Evolutionary conservation across 2,329 filamentous ascomycete species (phyloP), one percentile per base, ranked within the genome.

Genomic region (Thielaviopsis musarum): DNA sequence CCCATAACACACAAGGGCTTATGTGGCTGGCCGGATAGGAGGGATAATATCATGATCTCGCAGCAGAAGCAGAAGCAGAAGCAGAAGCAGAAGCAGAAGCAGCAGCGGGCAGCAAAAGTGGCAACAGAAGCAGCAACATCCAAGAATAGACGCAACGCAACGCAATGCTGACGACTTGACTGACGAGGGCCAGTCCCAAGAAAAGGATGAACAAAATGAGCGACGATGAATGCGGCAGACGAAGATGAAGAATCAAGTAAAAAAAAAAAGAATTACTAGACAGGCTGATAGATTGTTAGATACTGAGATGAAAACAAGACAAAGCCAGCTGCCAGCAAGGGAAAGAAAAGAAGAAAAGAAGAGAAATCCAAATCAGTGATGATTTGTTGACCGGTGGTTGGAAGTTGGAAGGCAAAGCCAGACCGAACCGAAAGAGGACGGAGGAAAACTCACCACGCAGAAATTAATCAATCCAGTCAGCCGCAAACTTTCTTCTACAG

Each of bases 1-100:
- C 52, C 52, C 57, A 59, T 55, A 59, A 59, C 38, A 59, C 57
- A 54, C 57, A 59, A 55, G 34, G 45, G 45, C n/a, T 49, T 49
- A 49, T 55, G 53, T 55, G 38, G 19, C 28, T 19, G 53, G 53
- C 53, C 28, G 22, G 53, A 38, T 21, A 55, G n/a, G 28, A 30
- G 38, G 28, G n/a, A 28, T 26, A 21, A 24, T 30, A 38, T 34
- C 53, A 55, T 55, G 53, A 55, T 55, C 53, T 55, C 38, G 26
- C 53, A 34, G 13, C 28, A 55, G 53, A 19, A 55, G 52, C 3
- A 54, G 52, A 6, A 19, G 24, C 10, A 13, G 26, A 28, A 24
- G 52, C 15, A 17, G 21, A n/a, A n/a, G n/a, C n/a, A n/a, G n/a
- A n/a, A n/a, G 52, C 22, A 53, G 52, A 26, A 15, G 21, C n/a